Conservation (phyloP, 2,329 filamentous ascomycete species). For the Talaromyces sp. region DNA sequence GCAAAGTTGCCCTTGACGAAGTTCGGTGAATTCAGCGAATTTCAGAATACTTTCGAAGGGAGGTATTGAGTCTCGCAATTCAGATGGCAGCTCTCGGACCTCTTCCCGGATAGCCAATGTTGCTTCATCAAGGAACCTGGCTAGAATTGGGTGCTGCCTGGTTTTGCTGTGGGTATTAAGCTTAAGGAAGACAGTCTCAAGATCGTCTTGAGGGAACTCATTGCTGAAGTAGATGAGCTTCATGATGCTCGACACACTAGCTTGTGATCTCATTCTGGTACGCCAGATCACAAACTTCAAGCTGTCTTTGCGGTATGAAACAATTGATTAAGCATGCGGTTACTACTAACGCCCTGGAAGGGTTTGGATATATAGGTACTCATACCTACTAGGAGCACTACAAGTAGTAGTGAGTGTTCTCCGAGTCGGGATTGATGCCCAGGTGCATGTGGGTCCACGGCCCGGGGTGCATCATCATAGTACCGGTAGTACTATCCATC, state of each 20-base stretch:
- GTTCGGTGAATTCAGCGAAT: conserved; percentile 1
- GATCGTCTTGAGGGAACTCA: conserved; percentile 52
- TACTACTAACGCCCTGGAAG: too few relatives aligned
- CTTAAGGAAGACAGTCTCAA: conserved; percentile 43
- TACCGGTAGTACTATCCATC: too few relatives aligned
- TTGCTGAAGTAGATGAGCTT: conserved; percentile 52
- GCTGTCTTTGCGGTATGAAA: too few relatives aligned
- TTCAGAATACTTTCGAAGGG: background rate
- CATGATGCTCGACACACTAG: conserved; percentile 6
- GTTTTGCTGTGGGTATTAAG: conserved; percentile 40
- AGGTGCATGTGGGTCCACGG: too few relatives aligned
- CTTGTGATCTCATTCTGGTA: too few relatives aligned
- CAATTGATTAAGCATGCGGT: too few relatives aligned
- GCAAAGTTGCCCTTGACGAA: background rate
- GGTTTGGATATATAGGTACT: too few relatives aligned
- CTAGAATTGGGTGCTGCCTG: background rate
- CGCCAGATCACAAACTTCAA: too few relatives aligned
- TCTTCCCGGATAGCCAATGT: background rate
- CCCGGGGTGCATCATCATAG: too few relatives aligned
- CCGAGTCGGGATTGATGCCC: too few relatives aligned
- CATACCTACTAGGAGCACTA: too few relatives aligned
- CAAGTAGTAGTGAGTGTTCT: too few relatives aligned
- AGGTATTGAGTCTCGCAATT: background rate
- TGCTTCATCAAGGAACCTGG: background rate
- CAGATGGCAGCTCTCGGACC: background rate